Base-by-base conservation (phyloP, 2,329 filamentous ascomycete genomes). In the Diaporthe aspalathi region DNA sequence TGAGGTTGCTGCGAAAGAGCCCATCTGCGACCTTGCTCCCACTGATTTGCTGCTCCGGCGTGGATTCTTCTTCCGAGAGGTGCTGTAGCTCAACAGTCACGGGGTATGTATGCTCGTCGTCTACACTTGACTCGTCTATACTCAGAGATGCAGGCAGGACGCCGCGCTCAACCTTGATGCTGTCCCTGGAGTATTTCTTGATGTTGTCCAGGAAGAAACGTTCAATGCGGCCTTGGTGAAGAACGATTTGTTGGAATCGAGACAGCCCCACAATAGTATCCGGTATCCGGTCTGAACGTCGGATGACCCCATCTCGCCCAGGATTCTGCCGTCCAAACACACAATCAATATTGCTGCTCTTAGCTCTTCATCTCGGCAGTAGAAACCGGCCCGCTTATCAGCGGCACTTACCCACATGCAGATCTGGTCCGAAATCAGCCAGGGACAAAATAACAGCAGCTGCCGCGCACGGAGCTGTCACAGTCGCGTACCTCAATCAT, bases 161-260 rank as follows among this genome's bases (percentile, higher is more conserved):
- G 0, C 86, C 87, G 5, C 90, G 84, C 75, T 93, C 90, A 16
- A 93, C 84, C 6, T 78, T 76, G 57, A 90, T 85, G 20, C 74
- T 72, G 52, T 78, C 77, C 14, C 86, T 84, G 3, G 85, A 87
- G 75, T 87, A 79, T 67, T 87, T 80, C 73, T 85, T 84, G 66
- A 92, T 87, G 56, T 87, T 85, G 73, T 92, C 89, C 0, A 91
- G 82, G 75, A 92, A 90, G 77, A 91, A 91, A 1, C 86, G 83
- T 77, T 94, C 92, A 72, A 93, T 89, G 1, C 91, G 87, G 3
- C 91, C 92, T 80, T 94, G 92, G 75, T 93, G 91, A 49, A 94
- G 79, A 5, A 92, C 89, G 3, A 90, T 87, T 76, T 93, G 87
- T 68, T 89, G 88, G 74, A 92, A 92, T 6, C 87, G 85, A 27